Base-by-base conservation (phyloP, 495 filamentous ascomycete species). In the Baudoinia panamericana region DNA sequence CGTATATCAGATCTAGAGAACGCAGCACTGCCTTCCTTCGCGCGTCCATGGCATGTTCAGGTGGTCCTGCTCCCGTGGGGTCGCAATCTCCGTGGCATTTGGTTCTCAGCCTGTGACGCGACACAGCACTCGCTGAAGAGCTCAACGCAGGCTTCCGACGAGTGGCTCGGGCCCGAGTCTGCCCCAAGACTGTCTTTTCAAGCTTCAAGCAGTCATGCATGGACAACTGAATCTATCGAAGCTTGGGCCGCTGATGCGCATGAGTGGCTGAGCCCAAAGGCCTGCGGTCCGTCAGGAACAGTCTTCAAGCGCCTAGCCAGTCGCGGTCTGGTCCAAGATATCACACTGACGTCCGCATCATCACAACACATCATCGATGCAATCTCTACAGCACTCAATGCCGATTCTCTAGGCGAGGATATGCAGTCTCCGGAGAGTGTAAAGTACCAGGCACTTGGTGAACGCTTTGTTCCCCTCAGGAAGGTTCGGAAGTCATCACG, bases 31-130 rank as follows among this genome's bases (percentile, higher is more conserved):
- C 75, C 78, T 8, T 69, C 75, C 0, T 62, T 58, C 34, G 56
- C 57, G 15, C 62, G 67, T n/a, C 76, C 77, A 4, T 80, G 75
- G 75, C 66, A 77, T 47, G 54, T 82, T 18, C 76, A 82, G 50
- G 74, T 82, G 15, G 64, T 81, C 13, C 69, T 81, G 36, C 50
- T 81, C n/a, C 77, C 78, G 23, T 82, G 76, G 58, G 72, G 68
- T 7, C 52, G 53, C 21, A 48, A 70, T 1, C 58, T 82, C 30
- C 70, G 67, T 50, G 71, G 72, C 5, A 57, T 81, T 23, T 82
- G 77, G 77, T 66, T 69, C 47, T 56, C 62, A 27, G 48, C 64
- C 10, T 54, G 63, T 36, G 66, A 71, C 9, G 65, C 69, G 19
- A 54, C 60, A 5, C 62, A 53, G 37, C 61, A 67, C 7, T 54